A percentile compares a stretch with the other conserved stretches of the same genome.
These are phyloP conservation scores for Fusarium papillatum DNA, from an alignment of 2,329 filamentous ascomycete species.

Conservation along the genomic window DNA sequence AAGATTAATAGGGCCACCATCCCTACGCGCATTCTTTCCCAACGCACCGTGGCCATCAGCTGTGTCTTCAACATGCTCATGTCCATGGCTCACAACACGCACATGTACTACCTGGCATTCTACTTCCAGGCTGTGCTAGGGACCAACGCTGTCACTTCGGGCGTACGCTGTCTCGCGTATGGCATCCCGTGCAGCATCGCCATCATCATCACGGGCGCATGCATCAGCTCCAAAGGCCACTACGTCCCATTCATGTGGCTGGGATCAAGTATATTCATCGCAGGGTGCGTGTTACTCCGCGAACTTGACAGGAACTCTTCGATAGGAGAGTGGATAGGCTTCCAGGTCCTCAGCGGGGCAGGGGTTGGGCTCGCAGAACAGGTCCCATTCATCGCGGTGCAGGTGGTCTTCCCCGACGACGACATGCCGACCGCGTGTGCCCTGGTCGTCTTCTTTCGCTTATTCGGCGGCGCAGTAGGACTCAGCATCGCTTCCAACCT, in stretches of 20 bases:
- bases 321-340: conserved; percentile 56
- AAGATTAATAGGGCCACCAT: conserved; percentile 13
- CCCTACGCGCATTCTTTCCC: conserved; percentile 4
- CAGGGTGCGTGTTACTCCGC: conserved; percentile 14
- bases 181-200: conserved; percentile 14
- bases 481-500: conserved; percentile 27
- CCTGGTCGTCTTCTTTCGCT: conserved; percentile 60
- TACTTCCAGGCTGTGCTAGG: conserved; percentile 26
- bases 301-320: conserved; percentile 46
- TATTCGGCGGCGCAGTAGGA: conserved; percentile 53
- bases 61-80: conserved; percentile 30
- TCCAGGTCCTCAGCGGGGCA: conserved; percentile 57
- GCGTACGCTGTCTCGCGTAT: conserved; percentile 10
- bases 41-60: conserved; percentile 18
- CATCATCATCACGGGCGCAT: conserved; percentile 12
- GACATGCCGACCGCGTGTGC: conserved; percentile 60
- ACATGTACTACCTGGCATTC: conserved; percentile 28
- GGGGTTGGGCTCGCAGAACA: conserved; percentile 58
- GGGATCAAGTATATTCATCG: conserved; percentile 23
- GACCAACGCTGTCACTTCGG: conserved; percentile 17
- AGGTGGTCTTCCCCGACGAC: conserved; percentile 54
- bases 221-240: conserved; percentile 17
- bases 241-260: conserved; percentile 38
- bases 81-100: conserved; percentile 26
- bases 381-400: conserved; percentile 56